Evolutionary conservation across 192 early-diverging fungal species (phyloP).

Genomic region (Coemansia sp.): DNA sequence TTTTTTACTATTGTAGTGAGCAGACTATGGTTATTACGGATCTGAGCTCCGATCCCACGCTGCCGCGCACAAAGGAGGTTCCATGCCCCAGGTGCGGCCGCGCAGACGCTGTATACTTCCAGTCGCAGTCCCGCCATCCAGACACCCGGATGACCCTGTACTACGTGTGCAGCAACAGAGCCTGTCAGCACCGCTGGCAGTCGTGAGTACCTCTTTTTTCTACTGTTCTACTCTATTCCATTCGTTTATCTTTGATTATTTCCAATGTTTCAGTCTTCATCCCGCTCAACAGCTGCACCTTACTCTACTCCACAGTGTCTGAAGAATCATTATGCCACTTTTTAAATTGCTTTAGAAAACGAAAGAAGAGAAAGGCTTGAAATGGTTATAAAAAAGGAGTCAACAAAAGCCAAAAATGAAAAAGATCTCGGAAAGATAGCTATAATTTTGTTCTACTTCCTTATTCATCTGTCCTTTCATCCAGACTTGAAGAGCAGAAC

Average conservation of each 20-base stretch:
- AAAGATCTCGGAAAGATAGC: background rate
- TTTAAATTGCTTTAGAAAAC: too few relatives aligned
- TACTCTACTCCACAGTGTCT: too few relatives aligned
- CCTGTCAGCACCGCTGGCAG: conserved; percentile 74
- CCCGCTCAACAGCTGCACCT: too few relatives aligned
- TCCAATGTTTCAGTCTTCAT: too few relatives aligned
- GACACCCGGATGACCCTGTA: conserved; percentile 80
- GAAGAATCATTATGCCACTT: too few relatives aligned
- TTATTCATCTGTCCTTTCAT: conserved; percentile 29
- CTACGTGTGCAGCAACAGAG: conserved; percentile 72
- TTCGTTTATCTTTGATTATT: background rate
- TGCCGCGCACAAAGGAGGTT: conserved; percentile 64
- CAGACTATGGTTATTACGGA: conserved; percentile 76
- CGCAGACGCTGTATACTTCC: conserved; percentile 73
- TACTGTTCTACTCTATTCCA: background rate
- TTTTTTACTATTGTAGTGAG: conserved; percentile 46
- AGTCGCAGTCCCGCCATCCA: conserved; percentile 67
- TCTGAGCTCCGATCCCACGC: conserved; percentile 72
- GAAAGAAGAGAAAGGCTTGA: background rate
- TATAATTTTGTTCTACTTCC: background rate
- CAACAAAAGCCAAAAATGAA: background rate
- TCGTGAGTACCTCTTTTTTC: conserved; percentile 11
- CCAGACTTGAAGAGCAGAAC: conserved; percentile 94
- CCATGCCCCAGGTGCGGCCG: conserved; percentile 64
- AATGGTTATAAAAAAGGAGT: too few relatives aligned